Percentiles rank a stretch among this genome's conserved stretches.
These are phyloP conservation scores for Bolboschoenus planiculmis DNA, from an alignment of 176 grass and related monocot species.

Conservation along the genomic window DNA sequence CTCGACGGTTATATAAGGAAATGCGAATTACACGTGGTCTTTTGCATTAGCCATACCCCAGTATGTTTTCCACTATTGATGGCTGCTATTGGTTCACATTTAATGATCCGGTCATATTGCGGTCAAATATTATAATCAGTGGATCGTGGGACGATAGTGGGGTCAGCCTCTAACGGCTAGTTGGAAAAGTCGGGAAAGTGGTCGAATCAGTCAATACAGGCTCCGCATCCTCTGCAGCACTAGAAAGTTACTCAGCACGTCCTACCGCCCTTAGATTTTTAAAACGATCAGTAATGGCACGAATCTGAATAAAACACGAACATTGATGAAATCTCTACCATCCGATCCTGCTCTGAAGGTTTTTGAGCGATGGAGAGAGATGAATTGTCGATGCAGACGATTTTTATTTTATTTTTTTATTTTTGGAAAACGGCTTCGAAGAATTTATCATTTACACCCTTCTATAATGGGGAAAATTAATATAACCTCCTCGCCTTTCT, in stretches of 20 bases:
- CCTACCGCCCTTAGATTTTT: neutral
- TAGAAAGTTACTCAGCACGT: neutral
- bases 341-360: no score
- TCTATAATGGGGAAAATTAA: neutral
- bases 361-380: no score
- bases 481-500: no score
- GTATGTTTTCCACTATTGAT: neutral
- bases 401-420: no score
- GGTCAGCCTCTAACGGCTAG: conserved; percentile 17
- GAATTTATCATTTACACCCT: neutral
- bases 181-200: neutral
- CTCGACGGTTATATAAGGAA: no score
- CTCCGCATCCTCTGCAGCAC: neutral
- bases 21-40: neutral
- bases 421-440: neutral
- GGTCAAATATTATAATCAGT: neutral
- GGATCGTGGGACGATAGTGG: neutral
- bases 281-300: neutral
- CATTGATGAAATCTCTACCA: neutral
- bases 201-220: neutral
- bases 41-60: neutral
- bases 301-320: neutral
- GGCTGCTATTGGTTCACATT: neutral
- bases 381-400: no score
- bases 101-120: neutral